These are phyloP conservation scores for Neocucurbitaria cava DNA, from an alignment of 2,329 filamentous ascomycete genomes.

Conservation along the genomic window DNA sequence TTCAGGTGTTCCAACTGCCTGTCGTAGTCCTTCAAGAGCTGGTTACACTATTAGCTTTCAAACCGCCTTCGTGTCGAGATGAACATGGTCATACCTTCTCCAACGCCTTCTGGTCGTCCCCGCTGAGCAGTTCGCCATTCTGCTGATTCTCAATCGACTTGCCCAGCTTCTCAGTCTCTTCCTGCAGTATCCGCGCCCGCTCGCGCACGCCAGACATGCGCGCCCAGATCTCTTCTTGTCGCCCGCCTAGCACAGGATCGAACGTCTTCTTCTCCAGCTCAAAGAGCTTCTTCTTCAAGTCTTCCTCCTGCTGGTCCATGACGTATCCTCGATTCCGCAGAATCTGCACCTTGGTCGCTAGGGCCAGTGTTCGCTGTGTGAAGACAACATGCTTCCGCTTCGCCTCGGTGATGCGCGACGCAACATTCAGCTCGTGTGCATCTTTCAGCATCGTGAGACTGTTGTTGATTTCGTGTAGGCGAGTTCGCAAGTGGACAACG, in stretches of 20 bases:
- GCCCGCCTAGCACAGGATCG: conserved; percentile 76
- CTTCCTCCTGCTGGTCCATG: conserved; percentile 79
- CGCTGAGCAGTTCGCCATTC: conserved; percentile 61
- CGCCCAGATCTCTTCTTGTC: conserved; percentile 87
- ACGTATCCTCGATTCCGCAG: conserved; percentile 82
- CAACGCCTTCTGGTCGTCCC: conserved; percentile 73
- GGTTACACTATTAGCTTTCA: conserved; percentile 19
- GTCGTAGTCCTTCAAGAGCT: conserved; percentile 84
- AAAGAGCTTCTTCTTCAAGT: conserved; percentile 74
- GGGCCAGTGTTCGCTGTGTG: conserved; percentile 73
- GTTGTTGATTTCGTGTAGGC: conserved; percentile 81
- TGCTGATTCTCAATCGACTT: conserved; percentile 56
- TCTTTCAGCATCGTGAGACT: conserved; percentile 75
- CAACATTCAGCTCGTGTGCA: conserved; percentile 77
- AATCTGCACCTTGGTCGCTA: conserved; percentile 82
- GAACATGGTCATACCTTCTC: conserved; percentile 68
- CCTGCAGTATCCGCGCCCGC: conserved; percentile 73
- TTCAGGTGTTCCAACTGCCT: conserved; percentile 78
- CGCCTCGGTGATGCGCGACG: conserved; percentile 75
- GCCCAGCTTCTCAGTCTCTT: conserved; percentile 74
- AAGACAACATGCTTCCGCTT: conserved; percentile 75
- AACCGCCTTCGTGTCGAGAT: not conserved
- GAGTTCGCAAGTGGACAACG: conserved; percentile 72
- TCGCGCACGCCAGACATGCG: conserved; percentile 77
- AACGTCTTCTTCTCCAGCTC: conserved; percentile 72